Evolutionary conservation across 2,329 filamentous ascomycete species (phyloP), one percentile per base, ranked within the genome.

Genomic region (Emmonsiellopsis sp.): DNA sequence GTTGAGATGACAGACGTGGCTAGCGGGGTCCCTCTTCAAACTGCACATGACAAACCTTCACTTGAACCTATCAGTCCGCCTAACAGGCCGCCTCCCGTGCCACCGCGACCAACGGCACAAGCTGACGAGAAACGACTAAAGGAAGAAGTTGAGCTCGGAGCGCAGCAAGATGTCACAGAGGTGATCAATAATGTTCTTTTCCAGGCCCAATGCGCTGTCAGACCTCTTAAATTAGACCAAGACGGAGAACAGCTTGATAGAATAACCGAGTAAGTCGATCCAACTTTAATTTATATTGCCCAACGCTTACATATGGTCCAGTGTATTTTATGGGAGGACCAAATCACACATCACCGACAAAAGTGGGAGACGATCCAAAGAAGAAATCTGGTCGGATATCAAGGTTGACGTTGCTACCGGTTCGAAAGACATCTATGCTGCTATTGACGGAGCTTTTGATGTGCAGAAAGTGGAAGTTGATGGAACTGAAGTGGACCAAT

Each of bases 121-220:
- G 42, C 60, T 11, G 66, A 71, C 5, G 61, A 69, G 55, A 67
- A 67, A 52, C 66, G 68, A 50, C 62, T 67, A 51, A 65, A 78
- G 20, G 74, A 77, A 37, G 74, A 78, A 52, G 75, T 82, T 5
- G 76, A 83, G 60, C 74, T 79, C 42, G 79, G 79, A 15, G 79
- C 89, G 35, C 93, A 98, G 65, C 91, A 98, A 71, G 93, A 98
- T 70, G 92, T 96, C 4, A 90, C 90, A 10, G 93, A 98, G 70
- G 92, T 96, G 45, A 91, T 96, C 73, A 89, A 89, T 55, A 93
- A 92, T 63, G 87, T 95, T 30, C 82, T 96, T 55, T 90, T 92
- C 64, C 86, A 93, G 50, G 76, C 96, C n/a, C 87, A 93, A 63
- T 90, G 88, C 51, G 91, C 92, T 2, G 91, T 97, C 64, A 84